phyloP scores from a whole-genome alignment of 228 moss, liverwort and hornwort species.

The Sphagnum magellanicum region DNA sequence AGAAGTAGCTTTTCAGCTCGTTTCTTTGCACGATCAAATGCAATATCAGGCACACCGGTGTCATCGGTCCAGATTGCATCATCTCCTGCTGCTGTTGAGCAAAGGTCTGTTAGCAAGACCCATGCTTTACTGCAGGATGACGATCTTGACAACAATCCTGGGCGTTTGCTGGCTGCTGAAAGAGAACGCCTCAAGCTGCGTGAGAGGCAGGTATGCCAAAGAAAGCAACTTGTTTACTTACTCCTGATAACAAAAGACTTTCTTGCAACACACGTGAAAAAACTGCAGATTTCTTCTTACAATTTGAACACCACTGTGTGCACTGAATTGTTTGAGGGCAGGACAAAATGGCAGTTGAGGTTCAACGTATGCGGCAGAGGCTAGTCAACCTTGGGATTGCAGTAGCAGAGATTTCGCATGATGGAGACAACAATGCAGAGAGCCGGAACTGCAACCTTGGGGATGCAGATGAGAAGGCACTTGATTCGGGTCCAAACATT shows the following conservation, averaged over 20 bases:
- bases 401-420: slow-evolving; percentile 64
- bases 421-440: slow-evolving; percentile 36
- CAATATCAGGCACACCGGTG: slow-evolving; percentile 12
- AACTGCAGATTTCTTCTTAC: neutral
- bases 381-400: slow-evolving; percentile 70
- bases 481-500: slow-evolving; percentile 7
- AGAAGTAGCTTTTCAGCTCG: slow-evolving; percentile 35
- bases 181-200: slow-evolving; percentile 66
- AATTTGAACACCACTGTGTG: neutral
- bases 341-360: slow-evolving; percentile 81
- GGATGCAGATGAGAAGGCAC: slow-evolving; percentile 28
- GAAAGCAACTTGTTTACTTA: no score
- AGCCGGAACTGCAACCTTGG: slow-evolving; percentile 13
- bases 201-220: slow-evolving; percentile 59
- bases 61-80: slow-evolving; percentile 26
- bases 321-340: slow-evolving; percentile 14
- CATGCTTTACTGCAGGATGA: slow-evolving; percentile 42
- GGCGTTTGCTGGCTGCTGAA: slow-evolving; percentile 57
- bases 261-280: neutral
- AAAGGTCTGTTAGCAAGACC: slow-evolving; percentile 12
- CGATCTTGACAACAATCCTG: slow-evolving; percentile 49
- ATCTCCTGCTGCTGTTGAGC: slow-evolving; percentile 8
- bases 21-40: slow-evolving; percentile 27
- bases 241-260: neutral
- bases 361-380: slow-evolving; percentile 73